Percentiles rank a stretch among this genome's conserved stretches.
Evolutionary conservation across 1,139 yeast genomes (phyloP).

Genomic region (Hanseniaspora sp.): DNA sequence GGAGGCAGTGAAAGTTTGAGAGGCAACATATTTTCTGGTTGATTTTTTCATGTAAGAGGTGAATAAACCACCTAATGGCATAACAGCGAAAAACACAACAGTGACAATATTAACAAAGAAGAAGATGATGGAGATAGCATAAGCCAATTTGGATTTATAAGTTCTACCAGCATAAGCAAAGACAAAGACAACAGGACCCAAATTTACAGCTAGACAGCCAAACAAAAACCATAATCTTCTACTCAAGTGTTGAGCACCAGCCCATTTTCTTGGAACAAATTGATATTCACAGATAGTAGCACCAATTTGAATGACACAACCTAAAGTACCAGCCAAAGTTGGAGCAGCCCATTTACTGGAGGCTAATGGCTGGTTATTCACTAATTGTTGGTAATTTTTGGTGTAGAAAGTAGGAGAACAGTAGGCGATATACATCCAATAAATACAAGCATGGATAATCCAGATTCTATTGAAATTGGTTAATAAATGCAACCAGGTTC

Average conservation of each 20-base stretch:
- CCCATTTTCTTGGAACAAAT: slow-evolving; percentile 96
- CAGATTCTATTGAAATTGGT: slow-evolving; percentile 97
- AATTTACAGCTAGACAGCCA: slow-evolving; percentile 54
- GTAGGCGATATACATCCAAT: slow-evolving; percentile 91
- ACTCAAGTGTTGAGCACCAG: slow-evolving; percentile 94
- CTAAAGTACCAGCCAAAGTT: slow-evolving; percentile 87
- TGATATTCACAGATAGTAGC: slow-evolving; percentile 93
- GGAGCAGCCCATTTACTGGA: slow-evolving; percentile 88
- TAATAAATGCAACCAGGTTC: slow-evolving; percentile 95
- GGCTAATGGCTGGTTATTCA: slow-evolving; percentile 73
- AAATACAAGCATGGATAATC: slow-evolving; percentile 80
- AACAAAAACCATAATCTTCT: slow-evolving; percentile 74
- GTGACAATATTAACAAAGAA: slow-evolving; percentile 84
- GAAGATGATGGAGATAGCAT: slow-evolving; percentile 72
- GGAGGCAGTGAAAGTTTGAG: slow-evolving; percentile 92
- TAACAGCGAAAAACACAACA: slow-evolving; percentile 70
- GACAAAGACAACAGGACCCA: slow-evolving; percentile 79
- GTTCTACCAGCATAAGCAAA: slow-evolving; percentile 71
- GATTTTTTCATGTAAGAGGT: slow-evolving; percentile 83
- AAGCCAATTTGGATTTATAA: slow-evolving; percentile 61
- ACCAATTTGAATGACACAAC: slow-evolving; percentile 63
- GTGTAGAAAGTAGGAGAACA: slow-evolving; percentile 89
- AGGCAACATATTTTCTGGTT: slow-evolving; percentile 82
- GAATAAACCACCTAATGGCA: slow-evolving; percentile 96
- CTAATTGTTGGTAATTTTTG: slow-evolving; percentile 67